A percentile compares a stretch with the other conserved stretches of the same genome.
Evolutionary conservation across 805 yeast species (phyloP).

Genomic region (Maudiozyma turicensis): DNA sequence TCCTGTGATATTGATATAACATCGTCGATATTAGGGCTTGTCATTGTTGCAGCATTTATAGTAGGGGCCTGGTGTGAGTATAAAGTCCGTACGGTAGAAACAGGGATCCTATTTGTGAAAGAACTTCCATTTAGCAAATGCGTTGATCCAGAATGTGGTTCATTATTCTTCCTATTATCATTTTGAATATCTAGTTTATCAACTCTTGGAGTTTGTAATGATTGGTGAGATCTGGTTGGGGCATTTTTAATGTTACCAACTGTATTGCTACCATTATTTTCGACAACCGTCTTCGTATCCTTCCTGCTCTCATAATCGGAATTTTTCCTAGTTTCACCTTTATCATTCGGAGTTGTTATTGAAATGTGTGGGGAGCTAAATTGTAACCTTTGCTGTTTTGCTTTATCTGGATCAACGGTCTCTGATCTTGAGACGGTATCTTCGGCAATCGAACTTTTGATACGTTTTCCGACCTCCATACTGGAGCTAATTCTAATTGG

Average conservation of each 20-base stretch:
- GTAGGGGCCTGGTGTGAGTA: neutral
- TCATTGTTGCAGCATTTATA: neutral
- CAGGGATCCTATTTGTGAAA: neutral
- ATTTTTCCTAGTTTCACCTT: slow-evolving; percentile 6
- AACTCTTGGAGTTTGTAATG: slow-evolving; percentile 21
- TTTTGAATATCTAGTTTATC: slow-evolving; percentile 30
- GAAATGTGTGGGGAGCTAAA: slow-evolving; percentile 23
- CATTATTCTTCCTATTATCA: neutral
- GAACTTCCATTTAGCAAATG: neutral
- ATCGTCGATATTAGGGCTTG: neutral
- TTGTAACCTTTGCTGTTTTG: slow-evolving; percentile 21
- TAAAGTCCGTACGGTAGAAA: neutral
- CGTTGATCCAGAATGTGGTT: neutral
- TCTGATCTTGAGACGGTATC: slow-evolving; percentile 29
- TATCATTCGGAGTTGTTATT: slow-evolving; percentile 18
- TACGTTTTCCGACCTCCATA: slow-evolving; percentile 20
- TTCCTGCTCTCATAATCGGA: slow-evolving; percentile 10
- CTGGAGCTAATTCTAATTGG: slow-evolving; percentile 27
- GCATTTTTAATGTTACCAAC: neutral
- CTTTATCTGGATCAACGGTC: slow-evolving; percentile 26
- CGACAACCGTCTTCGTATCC: neutral
- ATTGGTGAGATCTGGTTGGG: neutral
- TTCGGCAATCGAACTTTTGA: slow-evolving; percentile 17
- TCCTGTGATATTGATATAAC: neutral
- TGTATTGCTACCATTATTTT: neutral